phyloP scores from a whole-genome alignment of 805 yeast genomes.

The Hanseniaspora valbyensis region DNA sequence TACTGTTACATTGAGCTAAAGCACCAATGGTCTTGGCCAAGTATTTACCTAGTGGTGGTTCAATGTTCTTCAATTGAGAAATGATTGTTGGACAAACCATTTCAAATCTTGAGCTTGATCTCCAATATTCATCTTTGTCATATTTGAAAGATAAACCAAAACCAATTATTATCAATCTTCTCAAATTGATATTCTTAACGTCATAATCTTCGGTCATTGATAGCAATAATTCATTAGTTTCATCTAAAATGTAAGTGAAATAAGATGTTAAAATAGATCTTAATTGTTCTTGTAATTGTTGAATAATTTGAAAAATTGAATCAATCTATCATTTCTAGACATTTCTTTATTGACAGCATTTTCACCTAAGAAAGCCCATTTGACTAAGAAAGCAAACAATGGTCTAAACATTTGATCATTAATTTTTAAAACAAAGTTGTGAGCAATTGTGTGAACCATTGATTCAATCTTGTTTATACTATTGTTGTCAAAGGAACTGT shows the following conservation, averaged over 20 bases:
- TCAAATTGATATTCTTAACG: slow-evolving; percentile 38
- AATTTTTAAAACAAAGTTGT: slow-evolving; percentile 72
- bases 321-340: slow-evolving; percentile 45
- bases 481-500: slow-evolving; percentile 50
- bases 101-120: slow-evolving; percentile 73
- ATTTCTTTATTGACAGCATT: slow-evolving; percentile 40
- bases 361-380: slow-evolving; percentile 89
- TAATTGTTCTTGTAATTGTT: slow-evolving; percentile 70
- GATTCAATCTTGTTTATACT: slow-evolving; percentile 74
- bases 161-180: slow-evolving; percentile 64
- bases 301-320: slow-evolving; percentile 76
- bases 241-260: slow-evolving; percentile 73
- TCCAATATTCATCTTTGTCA: slow-evolving; percentile 94
- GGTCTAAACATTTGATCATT: slow-evolving; percentile 93
- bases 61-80: slow-evolving; percentile 55
- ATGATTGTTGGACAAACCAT: slow-evolving; percentile 51
- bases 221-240: slow-evolving; percentile 47
- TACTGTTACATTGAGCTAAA: slow-evolving; percentile 57
- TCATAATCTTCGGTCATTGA: slow-evolving; percentile 31
- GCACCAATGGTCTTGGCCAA: slow-evolving; percentile 71
- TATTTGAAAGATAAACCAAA: slow-evolving; percentile 71
- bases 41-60: slow-evolving; percentile 64
- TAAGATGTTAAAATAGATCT: slow-evolving; percentile 82
- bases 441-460: slow-evolving; percentile 59
- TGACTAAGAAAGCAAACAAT: slow-evolving; percentile 67